phyloP scores from a whole-genome alignment of 805 yeast genomes.

The Ogataea trehaloabstinens region DNA sequence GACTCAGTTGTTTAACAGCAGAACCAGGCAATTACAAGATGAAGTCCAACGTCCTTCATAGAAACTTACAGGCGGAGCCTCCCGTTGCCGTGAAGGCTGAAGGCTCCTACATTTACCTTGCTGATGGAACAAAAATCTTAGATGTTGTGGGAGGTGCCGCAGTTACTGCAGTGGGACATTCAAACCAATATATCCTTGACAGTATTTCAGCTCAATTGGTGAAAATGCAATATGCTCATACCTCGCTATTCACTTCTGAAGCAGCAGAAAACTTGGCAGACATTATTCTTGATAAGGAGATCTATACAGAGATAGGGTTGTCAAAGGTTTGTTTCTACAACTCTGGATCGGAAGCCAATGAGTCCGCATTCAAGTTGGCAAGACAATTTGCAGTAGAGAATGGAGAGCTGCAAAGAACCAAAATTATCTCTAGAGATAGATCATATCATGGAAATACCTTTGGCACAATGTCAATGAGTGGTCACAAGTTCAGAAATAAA shows the following conservation, averaged over 20 bases:
- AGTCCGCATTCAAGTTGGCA: slow-evolving; percentile 66
- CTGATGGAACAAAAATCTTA: slow-evolving; percentile 9
- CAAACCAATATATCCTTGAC: slow-evolving; percentile 12
- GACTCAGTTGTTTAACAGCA: no score
- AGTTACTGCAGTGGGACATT: slow-evolving; percentile 20
- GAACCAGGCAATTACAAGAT: no score
- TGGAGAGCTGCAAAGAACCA: slow-evolving; percentile 39
- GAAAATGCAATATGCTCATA: slow-evolving; percentile 10
- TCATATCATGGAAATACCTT: slow-evolving; percentile 52
- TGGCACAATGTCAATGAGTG: slow-evolving; percentile 44
- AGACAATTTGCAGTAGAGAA: slow-evolving; percentile 45
- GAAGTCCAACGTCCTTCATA: slow-evolving; percentile 2
- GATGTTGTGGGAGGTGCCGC: slow-evolving; percentile 27
- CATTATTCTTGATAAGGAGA: slow-evolving; percentile 3
- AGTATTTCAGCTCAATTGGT: slow-evolving; percentile 10
- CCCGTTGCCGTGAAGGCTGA: slow-evolving; percentile 1
- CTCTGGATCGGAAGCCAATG: slow-evolving; percentile 79
- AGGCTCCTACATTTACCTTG: slow-evolving; percentile 9
- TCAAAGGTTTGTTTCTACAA: neutral
- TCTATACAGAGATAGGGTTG: neutral
- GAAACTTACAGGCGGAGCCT: neutral
- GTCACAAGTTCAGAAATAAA: slow-evolving; percentile 26
- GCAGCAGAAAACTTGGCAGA: slow-evolving; percentile 17
- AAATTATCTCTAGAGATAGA: slow-evolving; percentile 42
- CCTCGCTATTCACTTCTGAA: slow-evolving; percentile 12